Evolutionary conservation across 768 basidiomycete species (phyloP), one percentile per base, ranked within the genome.

Genomic region (Trichaptum fuscoviolaceum): DNA sequence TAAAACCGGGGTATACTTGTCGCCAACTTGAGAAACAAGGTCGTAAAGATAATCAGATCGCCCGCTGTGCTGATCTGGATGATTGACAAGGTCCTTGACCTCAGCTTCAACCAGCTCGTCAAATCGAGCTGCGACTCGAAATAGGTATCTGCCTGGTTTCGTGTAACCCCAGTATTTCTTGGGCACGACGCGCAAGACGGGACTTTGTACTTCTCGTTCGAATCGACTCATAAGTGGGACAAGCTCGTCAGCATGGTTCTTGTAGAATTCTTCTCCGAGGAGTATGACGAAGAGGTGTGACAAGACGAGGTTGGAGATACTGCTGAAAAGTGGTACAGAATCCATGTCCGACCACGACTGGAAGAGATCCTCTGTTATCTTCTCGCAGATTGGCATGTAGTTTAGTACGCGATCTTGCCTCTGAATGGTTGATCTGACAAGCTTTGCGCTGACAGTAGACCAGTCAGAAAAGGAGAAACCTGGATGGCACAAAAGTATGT

Each of bases 261-360:
- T 25, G 59, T 61, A 61, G 15, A 61, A 61, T 25, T 61, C 59
- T 24, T 61, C 59, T 2, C 59, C 59, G 59, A 61, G 59, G 15
- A 61, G 24, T 12, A 61, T 61, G 8, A 61, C 59, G 59, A 61
- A 61, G 59, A 61, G 59, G 30, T 61, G 59, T 2, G 59, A 25
- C 9, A 34, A 9, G 23, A 61, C 59, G 8, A 61, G 59, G 15
- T 24, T 25, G 59, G 59, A 61, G 59, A 61, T 61, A 34, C 59
- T 61, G 59, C 30, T 25, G 23, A 61, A 61, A 4, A 61, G 59
- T 24, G 59, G 59, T 4, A 61, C 59, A 17, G 24, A 12, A 34
- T 34, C 59, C 30, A 17, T 17, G 6, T 61, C 30, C 23, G 59
- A 61, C 59, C 59, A 61, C 15, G 42, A 12, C 15, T 52, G 42